Evolutionary conservation across 805 yeast genomes (phyloP).

Genomic region (Saccharomycopsis sp.): DNA sequence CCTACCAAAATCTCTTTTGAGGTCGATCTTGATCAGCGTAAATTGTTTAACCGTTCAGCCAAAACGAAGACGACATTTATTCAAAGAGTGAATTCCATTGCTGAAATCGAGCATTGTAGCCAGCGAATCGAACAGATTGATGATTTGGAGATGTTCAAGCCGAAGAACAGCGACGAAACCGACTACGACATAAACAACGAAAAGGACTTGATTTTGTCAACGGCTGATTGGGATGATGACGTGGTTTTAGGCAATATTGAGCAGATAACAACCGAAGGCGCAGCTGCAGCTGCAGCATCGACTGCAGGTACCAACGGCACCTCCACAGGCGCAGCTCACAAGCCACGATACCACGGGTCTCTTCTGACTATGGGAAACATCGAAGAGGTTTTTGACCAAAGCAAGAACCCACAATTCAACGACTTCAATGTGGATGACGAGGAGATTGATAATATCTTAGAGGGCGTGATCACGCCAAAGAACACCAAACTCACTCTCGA

Average conservation of each 20-base stretch:
- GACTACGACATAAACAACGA: slow-evolving; percentile 24
- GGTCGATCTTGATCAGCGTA: slow-evolving; percentile 11
- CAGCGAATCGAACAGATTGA: slow-evolving; percentile 9
- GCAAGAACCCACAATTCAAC: slow-evolving; percentile 21
- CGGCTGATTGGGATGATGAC: slow-evolving; percentile 76
- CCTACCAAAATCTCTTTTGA: slow-evolving; percentile 7
- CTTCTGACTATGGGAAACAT: slow-evolving; percentile 1
- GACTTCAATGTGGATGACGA: slow-evolving; percentile 41
- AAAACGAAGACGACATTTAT: background rate
- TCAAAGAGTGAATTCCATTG: background rate
- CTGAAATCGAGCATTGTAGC: background rate
- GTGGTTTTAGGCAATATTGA: slow-evolving; percentile 45
- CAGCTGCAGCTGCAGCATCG: background rate
- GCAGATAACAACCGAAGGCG: background rate
- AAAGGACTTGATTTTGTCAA: slow-evolving; percentile 55
- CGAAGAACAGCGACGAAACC: slow-evolving; percentile 21
- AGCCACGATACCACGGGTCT: no score
- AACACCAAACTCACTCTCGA: slow-evolving; percentile 47
- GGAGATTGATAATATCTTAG: slow-evolving; percentile 67
- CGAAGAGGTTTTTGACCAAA: background rate
- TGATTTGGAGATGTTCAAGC: slow-evolving; percentile 24
- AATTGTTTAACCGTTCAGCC: slow-evolving; percentile 6
- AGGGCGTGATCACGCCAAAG: slow-evolving; percentile 40
- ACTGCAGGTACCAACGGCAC: background rate
- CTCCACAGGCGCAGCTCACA: slow-evolving; percentile 24